These are phyloP conservation scores for Citrullus colocynthis DNA, from an alignment of 306 rosid species.

Conservation along the genomic window DNA sequence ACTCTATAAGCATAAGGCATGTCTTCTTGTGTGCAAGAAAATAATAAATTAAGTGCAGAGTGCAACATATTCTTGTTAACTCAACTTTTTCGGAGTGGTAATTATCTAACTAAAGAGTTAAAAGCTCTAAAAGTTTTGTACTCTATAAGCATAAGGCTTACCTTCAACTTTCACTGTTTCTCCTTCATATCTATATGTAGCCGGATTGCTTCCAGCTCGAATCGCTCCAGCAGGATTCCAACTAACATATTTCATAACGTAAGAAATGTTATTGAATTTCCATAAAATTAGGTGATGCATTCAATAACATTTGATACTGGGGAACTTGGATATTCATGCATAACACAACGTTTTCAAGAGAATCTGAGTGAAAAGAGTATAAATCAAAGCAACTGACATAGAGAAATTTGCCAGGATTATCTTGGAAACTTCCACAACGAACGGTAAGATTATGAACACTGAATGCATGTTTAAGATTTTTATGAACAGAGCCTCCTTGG, in stretches of 20 bases:
- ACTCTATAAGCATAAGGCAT: background rate
- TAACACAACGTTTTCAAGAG: background rate
- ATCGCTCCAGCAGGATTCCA: slow-evolving; percentile 96
- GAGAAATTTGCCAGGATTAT: background rate
- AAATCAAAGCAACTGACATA: background rate
- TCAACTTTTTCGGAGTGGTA: background rate
- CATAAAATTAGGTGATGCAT: background rate
- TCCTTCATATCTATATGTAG: slow-evolving; percentile 54
- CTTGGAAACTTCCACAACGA: background rate
- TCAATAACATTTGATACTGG: background rate
- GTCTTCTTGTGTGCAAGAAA: background rate
- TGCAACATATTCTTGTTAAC: background rate
- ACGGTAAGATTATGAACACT: background rate
- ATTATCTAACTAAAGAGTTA: background rate
- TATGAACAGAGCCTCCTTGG: background rate
- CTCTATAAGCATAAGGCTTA: slow-evolving; percentile 16
- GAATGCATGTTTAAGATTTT: background rate
- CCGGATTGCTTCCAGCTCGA: slow-evolving; percentile 80
- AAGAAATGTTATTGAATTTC: slow-evolving; percentile 13
- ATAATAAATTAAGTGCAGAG: background rate
- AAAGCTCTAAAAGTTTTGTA: too few relatives aligned
- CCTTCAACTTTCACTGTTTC: slow-evolving; percentile 69
- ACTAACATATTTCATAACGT: slow-evolving; percentile 34
- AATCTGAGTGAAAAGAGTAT: background rate
- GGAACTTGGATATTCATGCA: background rate